Evolutionary conservation across 1,139 yeast species (phyloP), one percentile per base, ranked within the genome.

Genomic region (Pichia sp.): DNA sequence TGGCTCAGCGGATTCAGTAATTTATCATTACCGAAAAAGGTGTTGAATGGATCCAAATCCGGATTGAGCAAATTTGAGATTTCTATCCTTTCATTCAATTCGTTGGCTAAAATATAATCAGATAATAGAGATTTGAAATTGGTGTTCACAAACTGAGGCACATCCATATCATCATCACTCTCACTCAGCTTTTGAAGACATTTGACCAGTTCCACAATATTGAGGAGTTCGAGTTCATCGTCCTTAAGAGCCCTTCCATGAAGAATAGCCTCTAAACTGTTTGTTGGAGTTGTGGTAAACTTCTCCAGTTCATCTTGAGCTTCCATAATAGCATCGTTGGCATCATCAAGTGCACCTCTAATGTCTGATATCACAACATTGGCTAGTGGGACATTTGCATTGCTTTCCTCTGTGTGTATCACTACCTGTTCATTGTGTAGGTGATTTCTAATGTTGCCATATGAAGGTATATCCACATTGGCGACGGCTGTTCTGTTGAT

Each of bases 121-220:
- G 39, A 38, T 2, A 47, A 39, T 6, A 54, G 44, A 18, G 48
- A 48, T 24, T 40, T 41, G 27, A 48, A 54, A n/a, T 47, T 38
- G 10, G 44, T 34, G 18, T 45, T 27, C 32, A 55, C 41, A 28
- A 49, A 30, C 5, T 19, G 12, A 7, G 27, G 8, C 10, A 34
- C 46, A 9, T 41, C 39, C 30, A 42, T 43, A 11, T 49, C 37
- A n/a, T 32, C 34, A 5, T 47, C 29, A 4, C 41, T 23, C 28
- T 51, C 50, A 8, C 49, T 37, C 5, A 40, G 14, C 21, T 35
- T 38, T 38, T 40, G 44, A 17, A 54, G 38, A 34, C 55, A 51
- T 34, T 44, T 46, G 8, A 52, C 39, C 30, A 49, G 50, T 15
- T 49, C 46, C 16, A 54, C 42, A 12, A 53, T 50, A 32, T 48